These are phyloP conservation scores for Tuber magnatum DNA, from an alignment of 495 filamentous ascomycete species.

Conservation along the genomic window DNA sequence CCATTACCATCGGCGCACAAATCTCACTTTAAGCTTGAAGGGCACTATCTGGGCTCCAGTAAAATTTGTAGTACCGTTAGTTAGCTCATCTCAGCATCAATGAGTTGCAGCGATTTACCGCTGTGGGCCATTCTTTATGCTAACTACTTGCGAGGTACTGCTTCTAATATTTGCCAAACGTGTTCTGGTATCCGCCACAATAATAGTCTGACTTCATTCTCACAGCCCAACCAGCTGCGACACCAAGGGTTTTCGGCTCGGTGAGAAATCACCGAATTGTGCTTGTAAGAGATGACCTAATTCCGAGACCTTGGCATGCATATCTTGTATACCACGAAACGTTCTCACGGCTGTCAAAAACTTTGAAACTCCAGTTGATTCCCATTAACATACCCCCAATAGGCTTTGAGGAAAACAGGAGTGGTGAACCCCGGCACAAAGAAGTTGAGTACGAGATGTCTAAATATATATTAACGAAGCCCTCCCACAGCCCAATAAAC, in stretches of 20 bases:
- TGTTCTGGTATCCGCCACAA: too few species aligned
- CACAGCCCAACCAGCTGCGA: not conserved
- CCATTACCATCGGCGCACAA: too few species aligned
- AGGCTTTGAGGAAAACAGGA: not conserved
- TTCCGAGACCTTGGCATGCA: not conserved
- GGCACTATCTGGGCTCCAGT: too few species aligned
- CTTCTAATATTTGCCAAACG: too few species aligned
- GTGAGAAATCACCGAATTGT: not conserved
- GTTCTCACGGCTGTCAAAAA: not conserved
- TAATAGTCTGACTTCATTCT: not conserved
- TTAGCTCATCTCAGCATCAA: too few species aligned
- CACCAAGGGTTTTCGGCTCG: not conserved
- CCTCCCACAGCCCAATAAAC: too few species aligned
- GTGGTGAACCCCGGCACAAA: not conserved
- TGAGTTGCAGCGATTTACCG: too few species aligned
- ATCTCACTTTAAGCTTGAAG: too few species aligned
- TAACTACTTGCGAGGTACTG: too few species aligned
- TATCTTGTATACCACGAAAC: not conserved
- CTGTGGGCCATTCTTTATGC: too few species aligned
- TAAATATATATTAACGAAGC: too few species aligned
- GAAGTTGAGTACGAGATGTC: not conserved
- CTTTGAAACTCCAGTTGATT: not conserved
- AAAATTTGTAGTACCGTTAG: too few species aligned
- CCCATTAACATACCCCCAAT: not conserved
- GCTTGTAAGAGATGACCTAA: not conserved